Evolutionary conservation across 257 asterid species (phyloP).

Genomic region (Nicotiana otophora): DNA sequence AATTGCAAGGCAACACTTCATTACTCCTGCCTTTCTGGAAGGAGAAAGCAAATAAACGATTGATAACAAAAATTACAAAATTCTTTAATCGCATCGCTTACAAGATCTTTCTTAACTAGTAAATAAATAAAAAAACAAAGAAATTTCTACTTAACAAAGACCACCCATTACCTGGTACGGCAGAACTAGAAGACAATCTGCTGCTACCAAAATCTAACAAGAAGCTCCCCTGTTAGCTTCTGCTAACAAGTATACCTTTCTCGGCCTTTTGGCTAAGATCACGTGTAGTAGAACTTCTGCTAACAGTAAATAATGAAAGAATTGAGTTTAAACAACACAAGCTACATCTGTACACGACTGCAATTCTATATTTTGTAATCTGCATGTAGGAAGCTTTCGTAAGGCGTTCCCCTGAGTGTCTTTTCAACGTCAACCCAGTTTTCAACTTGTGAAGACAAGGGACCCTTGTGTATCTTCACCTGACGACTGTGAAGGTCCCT

Average conservation of each 20-base stretch:
- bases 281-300: conserved; percentile 19
- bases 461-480: conserved; percentile 86
- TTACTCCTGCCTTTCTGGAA: background rate
- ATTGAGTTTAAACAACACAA: conserved; percentile 4
- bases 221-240: conserved; percentile 28
- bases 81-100: background rate
- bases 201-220: background rate
- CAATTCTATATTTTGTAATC: conserved; percentile 54
- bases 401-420: conserved; percentile 69
- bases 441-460: conserved; percentile 68
- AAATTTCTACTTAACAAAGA: background rate
- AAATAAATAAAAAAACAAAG: no score
- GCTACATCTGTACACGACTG: conserved; percentile 14
- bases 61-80: background rate
- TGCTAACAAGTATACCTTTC: conserved; percentile 44
- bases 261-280: conserved; percentile 56
- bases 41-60: background rate
- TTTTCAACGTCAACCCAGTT: conserved; percentile 77
- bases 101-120: background rate
- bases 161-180: background rate
- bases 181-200: background rate
- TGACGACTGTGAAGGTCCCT: conserved; percentile 66
- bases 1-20: background rate
- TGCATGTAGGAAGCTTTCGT: conserved; percentile 45
- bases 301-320: conserved; percentile 45